phyloP scores from a whole-genome alignment of 306 rosid genomes.

The Dalbergia cochinchinensis region DNA sequence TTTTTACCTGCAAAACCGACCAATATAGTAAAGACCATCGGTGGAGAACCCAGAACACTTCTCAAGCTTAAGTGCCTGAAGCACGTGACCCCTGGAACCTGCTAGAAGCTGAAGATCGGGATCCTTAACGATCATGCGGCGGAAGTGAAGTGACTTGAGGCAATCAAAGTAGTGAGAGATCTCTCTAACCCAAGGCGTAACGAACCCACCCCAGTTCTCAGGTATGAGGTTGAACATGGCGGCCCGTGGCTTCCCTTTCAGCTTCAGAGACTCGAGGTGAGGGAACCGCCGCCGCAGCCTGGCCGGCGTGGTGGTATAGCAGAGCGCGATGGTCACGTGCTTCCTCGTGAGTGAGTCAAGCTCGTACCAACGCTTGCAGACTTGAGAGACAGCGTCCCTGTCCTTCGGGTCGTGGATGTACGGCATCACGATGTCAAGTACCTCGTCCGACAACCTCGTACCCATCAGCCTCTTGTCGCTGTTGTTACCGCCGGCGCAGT shows the following conservation, averaged over 20 bases:
- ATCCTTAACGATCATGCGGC: constrained; percentile 93
- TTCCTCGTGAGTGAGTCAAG: constrained; percentile 88
- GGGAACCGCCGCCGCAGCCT: constrained; percentile 72
- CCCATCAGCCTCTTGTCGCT: constrained; percentile 11
- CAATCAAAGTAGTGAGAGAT: constrained; percentile 68
- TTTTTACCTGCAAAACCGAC: constrained; percentile 77
- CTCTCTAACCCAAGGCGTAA: constrained; percentile 85
- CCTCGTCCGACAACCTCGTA: constrained; percentile 61
- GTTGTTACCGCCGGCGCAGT: constrained; percentile 49
- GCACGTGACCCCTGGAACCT: constrained; percentile 68
- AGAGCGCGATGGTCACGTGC: constrained; percentile 93
- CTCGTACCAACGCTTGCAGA: constrained; percentile 89
- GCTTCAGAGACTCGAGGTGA: constrained; percentile 77
- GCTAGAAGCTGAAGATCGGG: constrained; percentile 82
- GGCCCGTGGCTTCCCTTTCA: constrained; percentile 95
- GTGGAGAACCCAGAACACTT: constrained; percentile 96
- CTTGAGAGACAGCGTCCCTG: constrained; percentile 83
- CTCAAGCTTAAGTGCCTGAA: constrained; percentile 78
- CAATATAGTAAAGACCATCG: constrained; percentile 72
- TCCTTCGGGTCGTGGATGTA: constrained; percentile 82
- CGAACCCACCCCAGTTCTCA: constrained; percentile 97
- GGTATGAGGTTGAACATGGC: constrained; percentile 97
- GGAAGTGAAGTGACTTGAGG: constrained; percentile 79
- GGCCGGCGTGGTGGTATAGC: constrained; percentile 87
- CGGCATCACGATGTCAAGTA: constrained; percentile 77